Conservation (phyloP, 352 stramenopile genomes). For the Phytophthora capsici region DNA sequence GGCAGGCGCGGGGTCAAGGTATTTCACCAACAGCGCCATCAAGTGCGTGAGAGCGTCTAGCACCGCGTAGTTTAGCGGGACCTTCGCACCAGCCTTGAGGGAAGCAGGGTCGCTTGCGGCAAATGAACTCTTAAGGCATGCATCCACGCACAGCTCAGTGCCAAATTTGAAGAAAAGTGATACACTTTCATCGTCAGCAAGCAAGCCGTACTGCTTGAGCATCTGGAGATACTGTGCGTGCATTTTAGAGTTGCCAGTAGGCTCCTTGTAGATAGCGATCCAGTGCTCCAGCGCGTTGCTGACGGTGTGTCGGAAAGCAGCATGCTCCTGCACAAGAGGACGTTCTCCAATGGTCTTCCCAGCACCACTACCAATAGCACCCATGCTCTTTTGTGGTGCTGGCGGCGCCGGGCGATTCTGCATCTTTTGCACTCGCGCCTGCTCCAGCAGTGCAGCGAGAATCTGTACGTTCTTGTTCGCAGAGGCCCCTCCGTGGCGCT, state of each 20-base stretch:
- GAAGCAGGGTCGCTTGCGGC: constrained; percentile 43
- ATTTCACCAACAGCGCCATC: constrained; percentile 96
- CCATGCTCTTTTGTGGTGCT: constrained; percentile 52
- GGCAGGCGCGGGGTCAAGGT: constrained; percentile 87
- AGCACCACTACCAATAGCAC: constrained; percentile 62
- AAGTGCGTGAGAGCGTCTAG: constrained; percentile 97
- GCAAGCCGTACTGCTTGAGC: constrained; percentile 96
- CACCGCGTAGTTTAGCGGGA: constrained; percentile 91
- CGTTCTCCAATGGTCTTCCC: constrained; percentile 41
- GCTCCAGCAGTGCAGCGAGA: constrained; percentile 76
- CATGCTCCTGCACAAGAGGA: constrained; percentile 70
- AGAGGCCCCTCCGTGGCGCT: constrained; percentile 72
- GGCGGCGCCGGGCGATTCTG: constrained; percentile 31
- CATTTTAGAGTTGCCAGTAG: constrained; percentile 93
- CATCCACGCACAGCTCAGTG: constrained; percentile 97
- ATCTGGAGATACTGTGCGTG: constrained; percentile 97
- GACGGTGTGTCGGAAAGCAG: constrained; percentile 86
- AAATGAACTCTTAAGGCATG: constrained; percentile 91
- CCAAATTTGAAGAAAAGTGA: constrained; percentile 98
- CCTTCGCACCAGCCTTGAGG: constrained; percentile 54
- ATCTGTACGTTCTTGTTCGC: constrained; percentile 90
- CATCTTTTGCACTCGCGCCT: constrained; percentile 71
- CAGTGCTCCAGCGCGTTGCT: constrained; percentile 97
- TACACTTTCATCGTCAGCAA: constrained; percentile 96
- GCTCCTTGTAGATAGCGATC: constrained; percentile 97